Conservation (phyloP, 306 rosid genomes). For the Castanea crenata region DNA sequence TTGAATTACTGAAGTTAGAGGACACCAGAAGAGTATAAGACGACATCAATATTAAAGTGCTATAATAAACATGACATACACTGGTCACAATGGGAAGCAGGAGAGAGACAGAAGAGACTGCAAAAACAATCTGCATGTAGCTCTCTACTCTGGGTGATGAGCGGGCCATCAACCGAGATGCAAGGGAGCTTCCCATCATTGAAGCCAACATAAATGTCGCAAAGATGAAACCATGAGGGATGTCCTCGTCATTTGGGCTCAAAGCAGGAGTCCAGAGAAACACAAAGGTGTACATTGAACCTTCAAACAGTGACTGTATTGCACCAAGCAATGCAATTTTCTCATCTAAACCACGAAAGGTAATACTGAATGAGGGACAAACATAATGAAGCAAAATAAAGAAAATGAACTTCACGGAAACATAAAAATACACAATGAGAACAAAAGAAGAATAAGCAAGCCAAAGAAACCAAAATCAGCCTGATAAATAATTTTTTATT, state of each 20-base stretch:
- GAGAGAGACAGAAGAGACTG: constrained; percentile 59
- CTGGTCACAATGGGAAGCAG: constrained; percentile 71
- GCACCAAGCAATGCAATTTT: constrained; percentile 87
- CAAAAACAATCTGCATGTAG: constrained; percentile 88
- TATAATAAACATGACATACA: constrained; percentile 39
- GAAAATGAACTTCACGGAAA: neutral
- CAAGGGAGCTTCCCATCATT: constrained; percentile 96
- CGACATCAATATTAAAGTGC: neutral
- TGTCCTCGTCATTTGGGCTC: constrained; percentile 90
- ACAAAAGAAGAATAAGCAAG: neutral
- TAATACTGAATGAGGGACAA: constrained; percentile 10
- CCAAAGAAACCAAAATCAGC: constrained; percentile 5
- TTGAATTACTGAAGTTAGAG: constrained; percentile 35
- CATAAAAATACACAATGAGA: constrained; percentile 12
- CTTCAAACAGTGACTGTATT: constrained; percentile 92
- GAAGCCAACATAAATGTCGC: constrained; percentile 96
- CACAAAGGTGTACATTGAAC: constrained; percentile 92
- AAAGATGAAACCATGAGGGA: constrained; percentile 91
- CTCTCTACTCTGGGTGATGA: constrained; percentile 67
- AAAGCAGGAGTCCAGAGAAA: constrained; percentile 96
- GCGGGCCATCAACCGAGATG: constrained; percentile 74
- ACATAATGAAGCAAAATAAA: neutral
- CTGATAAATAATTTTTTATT: neutral
- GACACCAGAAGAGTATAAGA: constrained; percentile 21
- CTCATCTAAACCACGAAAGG: constrained; percentile 55